Evolutionary conservation across 345 rosid species (phyloP).

Genomic region (Populus ilicifolia): DNA sequence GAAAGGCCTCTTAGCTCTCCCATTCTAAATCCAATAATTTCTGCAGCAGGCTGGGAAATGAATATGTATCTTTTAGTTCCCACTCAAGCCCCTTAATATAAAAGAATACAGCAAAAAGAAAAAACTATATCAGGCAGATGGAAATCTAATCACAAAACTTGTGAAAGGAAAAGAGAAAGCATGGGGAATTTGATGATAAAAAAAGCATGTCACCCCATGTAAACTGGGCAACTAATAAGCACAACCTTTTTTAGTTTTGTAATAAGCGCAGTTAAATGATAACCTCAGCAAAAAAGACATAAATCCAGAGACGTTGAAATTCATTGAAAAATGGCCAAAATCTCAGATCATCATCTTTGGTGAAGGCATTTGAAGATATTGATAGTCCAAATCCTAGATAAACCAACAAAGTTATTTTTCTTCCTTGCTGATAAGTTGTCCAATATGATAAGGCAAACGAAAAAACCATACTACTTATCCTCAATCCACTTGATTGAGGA

Average conservation of each 20-base stretch:
- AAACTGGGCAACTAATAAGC: no score
- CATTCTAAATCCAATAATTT: constrained; percentile 86
- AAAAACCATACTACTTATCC: no score
- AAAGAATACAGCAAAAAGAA: constrained; percentile 12
- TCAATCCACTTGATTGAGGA: no score
- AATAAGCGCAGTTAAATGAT: background rate
- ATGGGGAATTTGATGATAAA: no score
- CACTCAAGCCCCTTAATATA: constrained; percentile 20
- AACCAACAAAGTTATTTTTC: background rate
- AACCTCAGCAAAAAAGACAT: background rate
- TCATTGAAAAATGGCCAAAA: no score
- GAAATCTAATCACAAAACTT: constrained; percentile 1
- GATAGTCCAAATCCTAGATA: background rate
- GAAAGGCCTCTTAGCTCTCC: constrained; percentile 93
- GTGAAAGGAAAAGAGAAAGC: background rate
- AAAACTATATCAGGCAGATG: constrained; percentile 14
- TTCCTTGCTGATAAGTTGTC: background rate
- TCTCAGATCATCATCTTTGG: background rate
- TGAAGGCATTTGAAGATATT: background rate
- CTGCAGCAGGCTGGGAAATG: constrained; percentile 86
- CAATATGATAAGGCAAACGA: background rate
- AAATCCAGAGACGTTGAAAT: background rate
- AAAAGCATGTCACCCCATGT: no score
- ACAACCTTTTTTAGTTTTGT: no score
- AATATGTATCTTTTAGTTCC: constrained; percentile 36